A percentile compares a stretch with the other conserved stretches of the same genome.
These are phyloP conservation scores for Botrytis fabae DNA, from an alignment of 2,329 filamentous ascomycete genomes.

Conservation along the genomic window DNA sequence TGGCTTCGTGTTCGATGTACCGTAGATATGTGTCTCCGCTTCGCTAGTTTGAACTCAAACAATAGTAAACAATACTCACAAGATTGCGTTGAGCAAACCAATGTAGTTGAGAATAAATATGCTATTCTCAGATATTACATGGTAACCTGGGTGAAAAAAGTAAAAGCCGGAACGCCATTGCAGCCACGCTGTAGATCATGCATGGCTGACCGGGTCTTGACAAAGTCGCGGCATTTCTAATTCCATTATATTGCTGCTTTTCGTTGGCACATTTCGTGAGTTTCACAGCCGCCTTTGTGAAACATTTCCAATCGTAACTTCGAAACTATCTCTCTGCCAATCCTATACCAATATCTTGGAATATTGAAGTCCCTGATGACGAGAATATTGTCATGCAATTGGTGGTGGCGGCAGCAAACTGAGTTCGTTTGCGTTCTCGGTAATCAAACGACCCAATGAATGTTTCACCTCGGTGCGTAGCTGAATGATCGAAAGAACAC, in stretches of 20 bases:
- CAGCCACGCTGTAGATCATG: background rate
- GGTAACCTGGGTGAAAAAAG: background rate
- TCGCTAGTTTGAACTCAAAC: background rate
- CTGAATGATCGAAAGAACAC: background rate
- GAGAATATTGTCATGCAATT: background rate
- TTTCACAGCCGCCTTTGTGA: background rate
- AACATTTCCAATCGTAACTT: slow-evolving; percentile 14
- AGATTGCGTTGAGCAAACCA: background rate
- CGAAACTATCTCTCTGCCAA: background rate
- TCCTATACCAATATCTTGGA: slow-evolving; percentile 7
- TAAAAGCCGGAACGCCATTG: background rate
- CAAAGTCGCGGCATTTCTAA: background rate
- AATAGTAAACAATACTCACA: background rate
- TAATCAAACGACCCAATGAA: slow-evolving; percentile 4
- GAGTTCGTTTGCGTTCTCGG: background rate
- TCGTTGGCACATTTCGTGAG: slow-evolving; percentile 8
- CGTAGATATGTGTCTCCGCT: slow-evolving; percentile 9
- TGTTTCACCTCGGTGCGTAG: background rate
- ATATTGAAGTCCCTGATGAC: background rate
- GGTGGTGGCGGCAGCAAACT: slow-evolving; percentile 3
- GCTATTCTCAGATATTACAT: slow-evolving; percentile 5
- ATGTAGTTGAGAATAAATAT: background rate
- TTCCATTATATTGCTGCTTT: slow-evolving; percentile 7
- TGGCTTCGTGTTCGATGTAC: slow-evolving; percentile 5
- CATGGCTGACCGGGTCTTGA: slow-evolving; percentile 15